Conservation (phyloP, 495 filamentous ascomycete species). For the Aspergillus affinis region DNA sequence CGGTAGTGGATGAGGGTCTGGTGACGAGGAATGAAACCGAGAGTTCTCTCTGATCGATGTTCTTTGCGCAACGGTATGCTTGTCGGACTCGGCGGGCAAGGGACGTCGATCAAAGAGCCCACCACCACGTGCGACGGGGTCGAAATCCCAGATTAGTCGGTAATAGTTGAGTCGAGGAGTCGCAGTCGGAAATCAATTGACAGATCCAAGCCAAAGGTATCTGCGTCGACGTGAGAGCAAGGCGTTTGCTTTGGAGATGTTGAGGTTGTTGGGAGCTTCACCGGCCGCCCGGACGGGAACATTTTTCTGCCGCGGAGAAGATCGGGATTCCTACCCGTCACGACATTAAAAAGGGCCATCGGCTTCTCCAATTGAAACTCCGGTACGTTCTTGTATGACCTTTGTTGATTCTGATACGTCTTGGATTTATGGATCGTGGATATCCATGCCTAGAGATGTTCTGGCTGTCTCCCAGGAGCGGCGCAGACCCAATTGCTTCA, state of each 20-base stretch:
- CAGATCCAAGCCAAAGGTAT: constrained; percentile 4
- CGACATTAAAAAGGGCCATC: not conserved
- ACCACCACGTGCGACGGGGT: constrained; percentile 27
- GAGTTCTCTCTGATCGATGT: constrained; percentile 7
- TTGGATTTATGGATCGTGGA: not conserved
- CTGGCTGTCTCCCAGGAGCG: not conserved
- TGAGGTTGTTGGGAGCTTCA: constrained; percentile 47
- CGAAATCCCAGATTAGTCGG: constrained; percentile 10
- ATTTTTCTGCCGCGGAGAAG: constrained; percentile 46
- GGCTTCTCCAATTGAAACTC: not conserved
- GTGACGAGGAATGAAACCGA: constrained; percentile 7
- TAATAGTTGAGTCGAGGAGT: not conserved
- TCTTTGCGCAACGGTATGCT: constrained; percentile 16
- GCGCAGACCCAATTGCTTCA: not conserved
- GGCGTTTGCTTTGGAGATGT: constrained; percentile 27
- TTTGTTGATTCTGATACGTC: not conserved
- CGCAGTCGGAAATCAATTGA: constrained; percentile 10
- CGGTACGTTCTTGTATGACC: not conserved
- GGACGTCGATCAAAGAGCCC: constrained; percentile 30
- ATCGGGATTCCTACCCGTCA: constrained; percentile 14
- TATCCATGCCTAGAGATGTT: not conserved
- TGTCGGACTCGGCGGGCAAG: constrained; percentile 24
- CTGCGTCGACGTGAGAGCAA: constrained; percentile 17
- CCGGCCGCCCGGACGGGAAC: constrained; percentile 47
- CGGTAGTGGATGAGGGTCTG: not conserved